Conservation (phyloP, 805 yeast genomes). For the Wickerhamomyces chambardii region DNA sequence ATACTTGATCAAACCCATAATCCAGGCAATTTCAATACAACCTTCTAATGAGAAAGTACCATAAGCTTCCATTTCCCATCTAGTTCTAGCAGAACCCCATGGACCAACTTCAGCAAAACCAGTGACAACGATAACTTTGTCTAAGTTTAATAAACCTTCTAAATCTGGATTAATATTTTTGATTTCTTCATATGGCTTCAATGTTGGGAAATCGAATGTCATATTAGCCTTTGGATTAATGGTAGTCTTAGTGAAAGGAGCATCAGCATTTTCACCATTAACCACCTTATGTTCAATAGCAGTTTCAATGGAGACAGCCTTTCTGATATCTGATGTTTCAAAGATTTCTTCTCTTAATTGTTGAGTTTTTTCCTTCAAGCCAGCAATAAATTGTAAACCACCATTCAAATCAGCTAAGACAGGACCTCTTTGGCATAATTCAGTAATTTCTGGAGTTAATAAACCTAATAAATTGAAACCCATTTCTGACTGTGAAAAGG, state of each 20-base stretch:
- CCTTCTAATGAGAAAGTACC: constrained; percentile 97
- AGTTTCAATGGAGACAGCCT: constrained; percentile 91
- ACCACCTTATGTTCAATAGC: constrained; percentile 78
- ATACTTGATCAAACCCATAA: constrained; percentile 95
- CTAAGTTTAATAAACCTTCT: constrained; percentile 88
- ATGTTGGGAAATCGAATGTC: constrained; percentile 86
- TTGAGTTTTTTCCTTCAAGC: constrained; percentile 81
- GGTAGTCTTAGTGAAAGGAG: constrained; percentile 67
- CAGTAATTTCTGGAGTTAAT: constrained; percentile 76
- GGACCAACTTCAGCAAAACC: constrained; percentile 99
- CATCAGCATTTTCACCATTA: constrained; percentile 82
- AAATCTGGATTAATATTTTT: constrained; percentile 63
- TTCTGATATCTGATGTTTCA: constrained; percentile 85
- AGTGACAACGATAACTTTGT: constrained; percentile 87
- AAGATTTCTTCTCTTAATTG: constrained; percentile 65
- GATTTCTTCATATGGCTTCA: constrained; percentile 70
- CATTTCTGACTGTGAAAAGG: constrained; percentile 98
- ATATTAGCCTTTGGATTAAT: constrained; percentile 94
- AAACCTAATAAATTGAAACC: constrained; percentile 96
- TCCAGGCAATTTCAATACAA: constrained; percentile 99
- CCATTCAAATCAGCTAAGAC: constrained; percentile 98
- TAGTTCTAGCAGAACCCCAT: constrained; percentile 98
- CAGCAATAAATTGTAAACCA: constrained; percentile 90
- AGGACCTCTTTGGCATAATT: constrained; percentile 87
- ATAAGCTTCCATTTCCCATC: constrained; percentile 98